A percentile compares a stretch with the other conserved stretches of the same genome.
Conservation (phyloP, 495 filamentous ascomycete genomes). For the Aspergillus ellipticus region DNA sequence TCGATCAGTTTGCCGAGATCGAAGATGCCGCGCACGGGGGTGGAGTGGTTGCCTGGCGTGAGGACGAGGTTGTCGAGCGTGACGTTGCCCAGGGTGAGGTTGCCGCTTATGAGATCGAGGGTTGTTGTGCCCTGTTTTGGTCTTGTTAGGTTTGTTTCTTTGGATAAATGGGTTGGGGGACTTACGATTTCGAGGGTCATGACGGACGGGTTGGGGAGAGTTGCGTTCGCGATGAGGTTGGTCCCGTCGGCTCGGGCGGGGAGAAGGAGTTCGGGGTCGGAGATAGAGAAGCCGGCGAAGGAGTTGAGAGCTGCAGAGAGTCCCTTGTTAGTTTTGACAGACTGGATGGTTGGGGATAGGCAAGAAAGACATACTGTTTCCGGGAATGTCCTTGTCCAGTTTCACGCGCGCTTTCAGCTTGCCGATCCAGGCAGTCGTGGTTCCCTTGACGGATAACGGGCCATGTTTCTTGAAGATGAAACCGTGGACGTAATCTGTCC, state of each 20-base stretch:
- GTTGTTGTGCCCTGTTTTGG: slow-evolving; percentile 23
- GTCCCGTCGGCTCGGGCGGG: slow-evolving; percentile 24
- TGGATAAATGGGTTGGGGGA: background rate
- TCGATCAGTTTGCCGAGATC: slow-evolving; percentile 29
- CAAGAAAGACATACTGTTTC: slow-evolving; percentile 26
- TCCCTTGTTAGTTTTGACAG: background rate
- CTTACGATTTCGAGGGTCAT: slow-evolving; percentile 35
- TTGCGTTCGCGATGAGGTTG: slow-evolving; percentile 35
- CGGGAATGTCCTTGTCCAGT: slow-evolving; percentile 34
- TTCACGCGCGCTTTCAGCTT: slow-evolving; percentile 31
- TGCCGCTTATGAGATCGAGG: slow-evolving; percentile 32
- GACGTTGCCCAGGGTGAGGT: slow-evolving; percentile 48
- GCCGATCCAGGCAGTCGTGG: slow-evolving; percentile 35
- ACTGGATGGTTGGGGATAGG: background rate
- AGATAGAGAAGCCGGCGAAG: slow-evolving; percentile 24
- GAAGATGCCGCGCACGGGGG: slow-evolving; percentile 42
- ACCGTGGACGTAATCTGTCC: slow-evolving; percentile 32
- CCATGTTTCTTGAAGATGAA: slow-evolving; percentile 30
- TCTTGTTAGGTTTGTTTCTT: background rate
- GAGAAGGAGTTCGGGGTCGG: slow-evolving; percentile 26
- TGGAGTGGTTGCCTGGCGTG: slow-evolving; percentile 55
- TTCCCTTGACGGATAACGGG: slow-evolving; percentile 26
- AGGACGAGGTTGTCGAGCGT: slow-evolving; percentile 56
- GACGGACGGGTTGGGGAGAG: slow-evolving; percentile 36
- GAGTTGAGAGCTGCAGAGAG: slow-evolving; percentile 24